Conservation (phyloP, 805 yeast genomes). For the Metschnikowia lachancei region DNA sequence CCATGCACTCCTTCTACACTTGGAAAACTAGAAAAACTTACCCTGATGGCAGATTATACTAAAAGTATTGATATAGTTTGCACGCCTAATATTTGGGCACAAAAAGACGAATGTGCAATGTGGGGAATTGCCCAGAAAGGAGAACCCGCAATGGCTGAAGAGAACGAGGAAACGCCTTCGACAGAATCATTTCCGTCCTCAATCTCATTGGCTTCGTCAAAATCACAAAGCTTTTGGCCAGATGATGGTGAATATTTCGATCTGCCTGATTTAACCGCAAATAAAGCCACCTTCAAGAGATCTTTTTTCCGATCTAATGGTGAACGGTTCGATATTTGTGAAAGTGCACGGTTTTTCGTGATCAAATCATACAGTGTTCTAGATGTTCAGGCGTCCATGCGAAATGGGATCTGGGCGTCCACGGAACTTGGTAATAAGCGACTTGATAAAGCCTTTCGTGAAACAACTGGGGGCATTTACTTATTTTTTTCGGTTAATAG, state of each 20-base stretch:
- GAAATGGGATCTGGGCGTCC: conserved; percentile 56
- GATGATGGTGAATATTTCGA: conserved; percentile 2
- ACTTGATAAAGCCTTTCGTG: conserved; percentile 43
- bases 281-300: conserved; percentile 1
- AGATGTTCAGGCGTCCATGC: conserved; percentile 50
- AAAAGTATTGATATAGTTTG: conserved; percentile 5
- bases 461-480: conserved; percentile 34
- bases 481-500: conserved; percentile 56
- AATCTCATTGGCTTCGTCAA: conserved; percentile 3
- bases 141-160: background rate
- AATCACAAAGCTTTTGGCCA: conserved; percentile 2
- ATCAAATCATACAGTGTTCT: conserved; percentile 51
- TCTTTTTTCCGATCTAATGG: conserved; percentile 3
- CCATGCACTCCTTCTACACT: conserved; percentile 9
- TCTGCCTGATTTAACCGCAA: background rate
- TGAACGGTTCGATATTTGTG: conserved; percentile 4
- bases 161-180: conserved; percentile 1
- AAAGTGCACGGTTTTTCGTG: conserved; percentile 41
- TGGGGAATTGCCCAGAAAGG: background rate
- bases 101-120: background rate
- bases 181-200: conserved; percentile 6
- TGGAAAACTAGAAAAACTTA: background rate
- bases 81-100: conserved; percentile 15
- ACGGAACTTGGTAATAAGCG: conserved; percentile 56
- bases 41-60: conserved; percentile 8